Evolutionary conservation across 73 alveolate species (phyloP).

Genomic region (Tetrahymena elliotti): DNA sequence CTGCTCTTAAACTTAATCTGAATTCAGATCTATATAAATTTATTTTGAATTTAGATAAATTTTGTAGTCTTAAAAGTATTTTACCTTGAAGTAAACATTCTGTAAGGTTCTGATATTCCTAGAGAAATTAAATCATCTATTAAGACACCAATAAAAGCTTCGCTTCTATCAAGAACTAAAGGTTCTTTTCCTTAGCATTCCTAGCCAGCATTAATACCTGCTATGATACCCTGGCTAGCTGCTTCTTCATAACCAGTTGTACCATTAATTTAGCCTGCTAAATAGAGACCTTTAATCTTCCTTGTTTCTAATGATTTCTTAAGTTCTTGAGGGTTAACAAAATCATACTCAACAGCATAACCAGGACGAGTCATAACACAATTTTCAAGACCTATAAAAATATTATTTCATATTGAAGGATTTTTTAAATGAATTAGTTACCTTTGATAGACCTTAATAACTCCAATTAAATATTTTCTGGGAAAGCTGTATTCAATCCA

Average conservation of each 20-base stretch:
- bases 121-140: conserved; percentile 48
- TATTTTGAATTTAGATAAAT: not conserved
- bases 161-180: conserved; percentile 20
- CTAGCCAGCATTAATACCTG: conserved; percentile 54
- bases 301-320: conserved; percentile 47
- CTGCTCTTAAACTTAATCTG: conserved; percentile 48
- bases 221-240: conserved; percentile 54
- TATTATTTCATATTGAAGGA: not conserved
- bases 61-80: not conserved
- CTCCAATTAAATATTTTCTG: conserved; percentile 42
- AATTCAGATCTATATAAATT: conserved; percentile 37
- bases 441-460: conserved; percentile 40
- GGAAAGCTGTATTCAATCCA: conserved; percentile 51
- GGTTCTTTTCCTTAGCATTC: conserved; percentile 10
- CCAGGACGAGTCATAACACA: conserved; percentile 1
- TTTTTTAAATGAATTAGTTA: not conserved
- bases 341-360: conserved; percentile 56
- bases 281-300: conserved; percentile 10
- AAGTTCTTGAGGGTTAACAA: conserved; percentile 43
- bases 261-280: conserved; percentile 63
- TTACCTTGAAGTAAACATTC: conserved; percentile 55
- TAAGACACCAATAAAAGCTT: conserved; percentile 52
- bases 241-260: conserved; percentile 73
- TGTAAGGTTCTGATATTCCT: conserved; percentile 60
- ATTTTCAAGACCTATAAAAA: not conserved